These are phyloP conservation scores for Cordyceps cicadae DNA, from an alignment of 2,329 filamentous ascomycete species.

Conservation along the genomic window DNA sequence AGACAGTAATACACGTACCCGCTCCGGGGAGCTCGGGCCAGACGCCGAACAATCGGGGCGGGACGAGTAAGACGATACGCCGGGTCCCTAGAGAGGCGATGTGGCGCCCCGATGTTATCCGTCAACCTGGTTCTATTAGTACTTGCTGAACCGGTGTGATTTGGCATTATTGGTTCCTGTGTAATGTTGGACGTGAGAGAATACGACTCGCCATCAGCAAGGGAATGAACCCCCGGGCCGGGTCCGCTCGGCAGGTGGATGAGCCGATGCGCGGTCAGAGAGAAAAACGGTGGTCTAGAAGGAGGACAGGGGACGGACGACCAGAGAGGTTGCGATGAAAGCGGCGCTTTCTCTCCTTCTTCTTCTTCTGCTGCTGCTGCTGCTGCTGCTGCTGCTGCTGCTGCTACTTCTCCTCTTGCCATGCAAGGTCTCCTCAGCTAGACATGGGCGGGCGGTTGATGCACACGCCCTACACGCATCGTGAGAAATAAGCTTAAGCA, in stretches of 20 bases:
- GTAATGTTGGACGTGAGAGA: neutral
- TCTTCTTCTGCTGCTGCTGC: too few species aligned
- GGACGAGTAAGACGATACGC: neutral
- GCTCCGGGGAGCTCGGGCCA: constrained; percentile 7
- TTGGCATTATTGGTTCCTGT: too few species aligned
- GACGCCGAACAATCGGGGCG: neutral
- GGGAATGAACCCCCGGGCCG: too few species aligned
- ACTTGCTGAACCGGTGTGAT: too few species aligned
- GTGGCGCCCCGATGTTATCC: too few species aligned
- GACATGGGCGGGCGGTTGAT: neutral
- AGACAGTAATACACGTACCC: constrained; percentile 9
- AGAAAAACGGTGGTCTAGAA: neutral
- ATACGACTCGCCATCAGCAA: neutral
- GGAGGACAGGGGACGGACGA: constrained; percentile 1
- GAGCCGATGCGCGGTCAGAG: neutral
- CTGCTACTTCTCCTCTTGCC: neutral
- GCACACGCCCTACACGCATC: neutral
- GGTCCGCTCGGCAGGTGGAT: neutral
- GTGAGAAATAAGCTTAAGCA: constrained; percentile 12
- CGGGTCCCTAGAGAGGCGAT: neutral
- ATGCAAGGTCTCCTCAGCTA: neutral
- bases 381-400: too few species aligned
- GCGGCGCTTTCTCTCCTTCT: neutral
- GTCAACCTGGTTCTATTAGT: too few species aligned
- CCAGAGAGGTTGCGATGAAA: constrained; percentile 4